phyloP scores from a whole-genome alignment of 2,329 filamentous ascomycete genomes.

The Fusarium aywerte region DNA sequence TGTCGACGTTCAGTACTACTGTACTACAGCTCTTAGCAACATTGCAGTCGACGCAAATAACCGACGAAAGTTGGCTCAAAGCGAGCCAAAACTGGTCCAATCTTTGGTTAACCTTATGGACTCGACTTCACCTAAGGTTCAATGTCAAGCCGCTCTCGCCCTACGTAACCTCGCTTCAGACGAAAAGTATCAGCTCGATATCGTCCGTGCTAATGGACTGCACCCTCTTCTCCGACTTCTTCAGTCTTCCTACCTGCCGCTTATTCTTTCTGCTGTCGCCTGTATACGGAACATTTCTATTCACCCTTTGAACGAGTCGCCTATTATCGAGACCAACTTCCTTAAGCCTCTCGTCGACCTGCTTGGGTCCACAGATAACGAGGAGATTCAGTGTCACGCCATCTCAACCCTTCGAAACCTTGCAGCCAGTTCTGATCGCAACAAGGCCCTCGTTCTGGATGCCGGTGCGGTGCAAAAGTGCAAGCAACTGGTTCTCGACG shows the following conservation, averaged over 20 bases:
- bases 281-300: slow-evolving; percentile 99
- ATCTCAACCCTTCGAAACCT: slow-evolving; percentile 97
- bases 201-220: slow-evolving; percentile 88
- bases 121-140: slow-evolving; percentile 95
- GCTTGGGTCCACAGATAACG: slow-evolving; percentile 93
- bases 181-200: slow-evolving; percentile 98
- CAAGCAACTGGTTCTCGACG: slow-evolving; percentile 94
- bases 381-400: slow-evolving; percentile 98
- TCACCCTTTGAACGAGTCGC: slow-evolving; percentile 95
- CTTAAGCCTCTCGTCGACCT: slow-evolving; percentile 92
- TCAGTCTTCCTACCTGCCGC: slow-evolving; percentile 92
- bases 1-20: slow-evolving; percentile 99
- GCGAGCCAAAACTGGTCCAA: slow-evolving; percentile 90
- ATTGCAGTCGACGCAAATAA: slow-evolving; percentile 96
- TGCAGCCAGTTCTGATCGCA: slow-evolving; percentile 94
- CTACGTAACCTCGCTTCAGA: slow-evolving; percentile 96
- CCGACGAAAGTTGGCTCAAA: slow-evolving; percentile 88
- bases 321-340: slow-evolving; percentile 98
- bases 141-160: slow-evolving; percentile 95
- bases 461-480: slow-evolving; percentile 98
- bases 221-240: slow-evolving; percentile 87
- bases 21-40: slow-evolving; percentile 97
- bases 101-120: slow-evolving; percentile 97
- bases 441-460: slow-evolving; percentile 97
- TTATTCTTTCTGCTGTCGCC: slow-evolving; percentile 95